These are phyloP conservation scores for Trichomonas gallinae DNA, from an alignment of 208 protist species.

Conservation along the genomic window DNA sequence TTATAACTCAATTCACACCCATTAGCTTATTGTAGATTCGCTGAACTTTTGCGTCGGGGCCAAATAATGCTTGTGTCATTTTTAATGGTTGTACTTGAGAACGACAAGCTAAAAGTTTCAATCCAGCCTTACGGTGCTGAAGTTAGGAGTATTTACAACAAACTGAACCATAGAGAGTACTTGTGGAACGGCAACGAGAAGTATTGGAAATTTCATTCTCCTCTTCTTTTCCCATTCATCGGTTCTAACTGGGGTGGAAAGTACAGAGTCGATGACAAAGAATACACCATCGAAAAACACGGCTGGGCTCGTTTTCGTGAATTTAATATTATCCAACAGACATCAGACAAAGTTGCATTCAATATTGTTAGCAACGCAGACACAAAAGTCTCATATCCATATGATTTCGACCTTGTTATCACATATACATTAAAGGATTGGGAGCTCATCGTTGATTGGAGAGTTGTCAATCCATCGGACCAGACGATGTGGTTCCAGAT, in stretches of 20 bases:
- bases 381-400: background rate
- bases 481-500: background rate
- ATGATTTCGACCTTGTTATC: background rate
- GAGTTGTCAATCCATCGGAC: background rate
- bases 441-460: background rate
- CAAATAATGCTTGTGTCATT: too few species aligned
- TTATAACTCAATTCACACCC: too few species aligned
- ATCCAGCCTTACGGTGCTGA: background rate
- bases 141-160: background rate
- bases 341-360: background rate
- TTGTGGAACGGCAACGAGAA: background rate
- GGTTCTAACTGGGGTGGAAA: background rate
- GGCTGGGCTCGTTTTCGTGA: background rate
- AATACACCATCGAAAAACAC: background rate
- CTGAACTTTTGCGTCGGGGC: too few species aligned
- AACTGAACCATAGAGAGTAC: background rate
- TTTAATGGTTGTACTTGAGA: background rate
- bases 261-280: background rate
- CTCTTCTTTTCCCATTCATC: background rate
- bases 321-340: background rate
- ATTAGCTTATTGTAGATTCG: too few species aligned
- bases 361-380: background rate
- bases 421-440: background rate
- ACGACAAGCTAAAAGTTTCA: background rate
- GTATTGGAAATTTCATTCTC: background rate